These are phyloP conservation scores for Helotiales sp. DNA, from an alignment of 2,329 filamentous ascomycete genomes.

Conservation along the genomic window DNA sequence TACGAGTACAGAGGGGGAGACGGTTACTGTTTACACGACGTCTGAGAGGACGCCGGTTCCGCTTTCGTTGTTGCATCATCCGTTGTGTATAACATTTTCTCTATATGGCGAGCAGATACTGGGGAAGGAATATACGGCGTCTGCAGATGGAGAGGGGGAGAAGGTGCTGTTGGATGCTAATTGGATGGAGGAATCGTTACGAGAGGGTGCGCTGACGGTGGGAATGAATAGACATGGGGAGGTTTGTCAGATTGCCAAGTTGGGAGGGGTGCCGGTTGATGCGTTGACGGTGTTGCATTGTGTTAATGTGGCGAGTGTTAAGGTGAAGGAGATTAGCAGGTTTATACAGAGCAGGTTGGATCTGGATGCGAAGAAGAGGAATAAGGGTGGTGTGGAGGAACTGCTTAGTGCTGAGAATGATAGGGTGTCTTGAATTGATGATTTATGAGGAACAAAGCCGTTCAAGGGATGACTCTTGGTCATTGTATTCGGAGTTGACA, in stretches of 20 bases:
- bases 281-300: conserved; percentile 77
- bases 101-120: conserved; percentile 59
- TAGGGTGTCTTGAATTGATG: conserved; percentile 43
- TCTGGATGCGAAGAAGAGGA: conserved; percentile 74
- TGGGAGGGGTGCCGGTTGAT: conserved; percentile 81
- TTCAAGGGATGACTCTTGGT: too few species aligned
- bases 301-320: conserved; percentile 70
- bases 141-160: conserved; percentile 64
- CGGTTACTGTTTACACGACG: conserved; percentile 78
- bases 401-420: conserved; percentile 80
- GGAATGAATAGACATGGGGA: conserved; percentile 47
- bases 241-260: conserved; percentile 65
- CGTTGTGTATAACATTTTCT: conserved; percentile 87
- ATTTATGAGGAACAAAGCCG: conserved; percentile 1
- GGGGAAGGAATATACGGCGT: too few species aligned
- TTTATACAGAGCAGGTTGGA: conserved; percentile 72
- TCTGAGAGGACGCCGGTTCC: conserved; percentile 88
- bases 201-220: conserved; percentile 73
- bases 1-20: conserved; percentile 80
- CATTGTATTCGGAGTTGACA: too few species aligned
- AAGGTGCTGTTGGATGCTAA: conserved; percentile 72
- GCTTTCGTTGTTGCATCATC: conserved; percentile 87
- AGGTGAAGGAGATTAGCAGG: conserved; percentile 77
- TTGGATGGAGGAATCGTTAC: conserved; percentile 73
- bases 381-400: conserved; percentile 78